Conservation (phyloP, 805 yeast genomes). For the Metschnikowia noctiluminum region DNA sequence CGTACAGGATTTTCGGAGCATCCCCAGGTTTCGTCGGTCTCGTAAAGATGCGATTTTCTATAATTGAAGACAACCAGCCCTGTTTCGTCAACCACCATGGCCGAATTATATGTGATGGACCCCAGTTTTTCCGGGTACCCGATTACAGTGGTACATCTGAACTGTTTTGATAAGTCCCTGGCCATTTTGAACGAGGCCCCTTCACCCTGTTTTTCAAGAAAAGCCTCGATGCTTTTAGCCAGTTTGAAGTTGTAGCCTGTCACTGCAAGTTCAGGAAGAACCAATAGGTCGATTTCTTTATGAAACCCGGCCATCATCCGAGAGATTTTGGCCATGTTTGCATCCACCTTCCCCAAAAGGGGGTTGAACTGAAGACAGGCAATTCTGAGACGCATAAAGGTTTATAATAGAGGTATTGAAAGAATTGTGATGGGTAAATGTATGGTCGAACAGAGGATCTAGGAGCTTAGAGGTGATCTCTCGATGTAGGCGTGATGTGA, state of each 20-base stretch:
- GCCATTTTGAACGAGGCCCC: slow-evolving; percentile 61
- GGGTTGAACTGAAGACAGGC: slow-evolving; percentile 73
- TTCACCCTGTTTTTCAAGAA: slow-evolving; percentile 43
- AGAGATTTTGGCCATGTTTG: slow-evolving; percentile 49
- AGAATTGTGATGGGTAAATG: too few species aligned
- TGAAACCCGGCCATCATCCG: slow-evolving; percentile 29
- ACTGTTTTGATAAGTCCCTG: slow-evolving; percentile 43
- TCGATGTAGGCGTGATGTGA: too few species aligned
- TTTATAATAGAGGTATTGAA: too few species aligned
- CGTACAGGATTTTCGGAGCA: slow-evolving; percentile 58
- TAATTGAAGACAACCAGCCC: slow-evolving; percentile 66
- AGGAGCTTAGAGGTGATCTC: too few species aligned
- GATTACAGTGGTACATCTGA: slow-evolving; percentile 62
- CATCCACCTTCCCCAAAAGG: slow-evolving; percentile 52
- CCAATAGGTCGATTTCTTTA: slow-evolving; percentile 56
- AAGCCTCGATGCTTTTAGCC: slow-evolving; percentile 49
- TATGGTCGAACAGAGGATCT: too few species aligned
- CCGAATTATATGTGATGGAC: slow-evolving; percentile 60
- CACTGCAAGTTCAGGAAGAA: slow-evolving; percentile 80
- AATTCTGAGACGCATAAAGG: slow-evolving; percentile 54
- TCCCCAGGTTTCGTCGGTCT: slow-evolving; percentile 81
- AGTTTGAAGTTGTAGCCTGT: slow-evolving; percentile 75
- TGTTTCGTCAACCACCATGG: slow-evolving; percentile 54
- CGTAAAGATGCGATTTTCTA: slow-evolving; percentile 72
- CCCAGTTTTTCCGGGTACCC: slow-evolving; percentile 74